Base-by-base conservation (phyloP, 306 rosid genomes). In the Ormosia semicastrata region DNA sequence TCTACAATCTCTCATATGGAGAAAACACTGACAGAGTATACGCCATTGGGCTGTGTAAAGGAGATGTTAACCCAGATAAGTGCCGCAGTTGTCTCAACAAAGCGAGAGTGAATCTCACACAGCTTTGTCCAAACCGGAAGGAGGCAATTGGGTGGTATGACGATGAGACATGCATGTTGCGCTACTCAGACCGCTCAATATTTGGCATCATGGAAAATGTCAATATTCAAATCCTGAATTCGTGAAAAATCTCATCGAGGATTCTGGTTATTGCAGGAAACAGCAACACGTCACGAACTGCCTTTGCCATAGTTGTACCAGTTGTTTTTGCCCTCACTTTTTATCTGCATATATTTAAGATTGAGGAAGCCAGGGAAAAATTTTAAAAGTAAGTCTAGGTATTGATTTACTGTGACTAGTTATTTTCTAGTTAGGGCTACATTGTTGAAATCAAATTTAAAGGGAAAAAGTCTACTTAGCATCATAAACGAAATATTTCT, bases 101-200 rank as follows among this genome's bases (percentile, higher is more conserved):
- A 24, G 24, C 24, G 24, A 24, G 24, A 24, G 24, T 24, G 24
- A 24, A 24, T 24, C 24, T 24, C 24, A 0, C 24, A 24, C 24
- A 24, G 24, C 24, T 24, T 24, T 24, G 24, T 69, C 86, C 87
- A 2, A 44, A 76, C 49, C 83, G 70, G 53, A 90, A 84, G 18
- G 89, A 82, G 54, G 90, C 90, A 14, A 46, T 84, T 6, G 80
- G 79, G 2, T 73, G 91, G 90, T 68, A 57, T 50, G 78, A 73
- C 2, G 4, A 18, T 34, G 83, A 68, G 50, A 57, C 8, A 1
- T 90, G 91, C 59, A 81, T 59, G 84, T 33, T 90, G 6, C 84
- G 78, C 12, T 89, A 81, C 82, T 82, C 92, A 2, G 83, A 66
- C 54, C 76, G 79, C 13, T 18, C 44, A 11, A 57, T 84, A 10